Evolutionary conservation across 768 basidiomycete genomes (phyloP).

Genomic region (Sporobolomyces pararoseus): DNA sequence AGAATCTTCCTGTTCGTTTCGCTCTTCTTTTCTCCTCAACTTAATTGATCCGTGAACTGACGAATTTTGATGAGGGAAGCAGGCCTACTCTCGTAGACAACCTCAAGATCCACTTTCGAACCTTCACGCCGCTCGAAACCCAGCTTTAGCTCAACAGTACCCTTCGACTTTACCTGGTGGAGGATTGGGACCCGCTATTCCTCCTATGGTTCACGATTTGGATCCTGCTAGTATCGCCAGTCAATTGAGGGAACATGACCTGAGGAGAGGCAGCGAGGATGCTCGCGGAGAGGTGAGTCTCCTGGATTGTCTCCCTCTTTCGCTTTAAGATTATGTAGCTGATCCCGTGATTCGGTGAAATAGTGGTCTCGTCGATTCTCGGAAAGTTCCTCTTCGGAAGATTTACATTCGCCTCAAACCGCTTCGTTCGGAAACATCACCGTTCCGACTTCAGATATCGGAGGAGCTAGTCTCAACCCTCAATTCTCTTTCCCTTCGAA

Average conservation of each 20-base stretch:
- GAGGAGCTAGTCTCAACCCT: slow-evolving; percentile 16
- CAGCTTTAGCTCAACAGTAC: slow-evolving; percentile 1
- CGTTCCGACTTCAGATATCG: slow-evolving; percentile 2
- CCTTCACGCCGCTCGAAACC: slow-evolving; percentile 34
- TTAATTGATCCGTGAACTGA: background rate
- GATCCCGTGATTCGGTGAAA: background rate
- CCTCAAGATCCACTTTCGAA: slow-evolving; percentile 21
- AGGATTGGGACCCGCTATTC: slow-evolving; percentile 7
- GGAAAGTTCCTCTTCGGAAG: background rate
- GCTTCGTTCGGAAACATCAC: background rate
- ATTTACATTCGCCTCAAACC: slow-evolving; percentile 15
- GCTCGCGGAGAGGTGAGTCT: slow-evolving; percentile 7
- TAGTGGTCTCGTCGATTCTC: slow-evolving; percentile 22
- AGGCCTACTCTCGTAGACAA: slow-evolving; percentile 28
- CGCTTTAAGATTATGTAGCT: background rate
- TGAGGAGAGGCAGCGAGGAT: slow-evolving; percentile 27
- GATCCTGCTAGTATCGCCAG: slow-evolving; percentile 29
- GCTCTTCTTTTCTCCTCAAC: background rate
- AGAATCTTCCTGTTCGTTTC: slow-evolving; percentile 19
- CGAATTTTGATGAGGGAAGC: background rate
- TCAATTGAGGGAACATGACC: slow-evolving; percentile 33
- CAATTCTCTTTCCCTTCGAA: slow-evolving; percentile 28
- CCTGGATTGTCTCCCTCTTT: background rate
- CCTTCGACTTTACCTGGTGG: slow-evolving; percentile 9
- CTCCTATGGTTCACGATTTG: slow-evolving; percentile 22